Percentiles rank a stretch among this genome's conserved stretches.
Evolutionary conservation across 106 monocot species (phyloP).

Genomic region (Ottelia alismoides): DNA sequence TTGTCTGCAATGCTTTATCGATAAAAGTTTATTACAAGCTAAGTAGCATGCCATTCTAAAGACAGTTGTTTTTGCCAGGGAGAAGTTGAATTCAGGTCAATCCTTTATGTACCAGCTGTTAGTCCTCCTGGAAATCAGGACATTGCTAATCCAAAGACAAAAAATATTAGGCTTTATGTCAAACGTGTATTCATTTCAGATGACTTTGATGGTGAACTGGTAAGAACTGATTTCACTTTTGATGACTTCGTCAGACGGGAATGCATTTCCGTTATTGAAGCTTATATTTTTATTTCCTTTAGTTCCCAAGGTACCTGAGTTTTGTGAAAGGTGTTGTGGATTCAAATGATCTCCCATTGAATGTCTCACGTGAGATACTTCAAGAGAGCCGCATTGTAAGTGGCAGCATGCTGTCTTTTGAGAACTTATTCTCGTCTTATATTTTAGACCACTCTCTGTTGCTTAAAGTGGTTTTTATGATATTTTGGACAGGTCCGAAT

Average conservation of each 20-base stretch:
- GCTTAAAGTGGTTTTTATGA: background rate
- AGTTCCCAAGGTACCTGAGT: slow-evolving; percentile 97
- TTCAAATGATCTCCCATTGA: slow-evolving; percentile 96
- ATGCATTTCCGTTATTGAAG: too few species aligned
- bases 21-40: too few species aligned
- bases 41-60: too few species aligned
- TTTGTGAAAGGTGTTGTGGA: slow-evolving; percentile 99
- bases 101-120: slow-evolving; percentile 76
- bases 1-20: too few species aligned
- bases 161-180: slow-evolving; percentile 94
- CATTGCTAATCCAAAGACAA: slow-evolving; percentile 65
- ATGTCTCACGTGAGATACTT: slow-evolving; percentile 98
- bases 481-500: slow-evolving; percentile 66
- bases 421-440: too few species aligned
- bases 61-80: slow-evolving; percentile 48
- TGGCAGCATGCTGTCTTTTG: too few species aligned
- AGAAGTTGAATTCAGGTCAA: slow-evolving; percentile 95
- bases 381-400: slow-evolving; percentile 99
- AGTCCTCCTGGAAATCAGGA: slow-evolving; percentile 38
- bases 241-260: too few species aligned
- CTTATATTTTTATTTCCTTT: too few species aligned
- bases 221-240: slow-evolving; percentile 14
- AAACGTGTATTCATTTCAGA: slow-evolving; percentile 99
- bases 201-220: slow-evolving; percentile 98
- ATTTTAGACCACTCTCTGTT: too few species aligned